Percentiles rank a stretch among this genome's conserved stretches.
These are phyloP conservation scores for Bryoerythrophyllum caledonicum DNA, from an alignment of 225 moss, liverwort and hornwort species.

Conservation along the genomic window DNA sequence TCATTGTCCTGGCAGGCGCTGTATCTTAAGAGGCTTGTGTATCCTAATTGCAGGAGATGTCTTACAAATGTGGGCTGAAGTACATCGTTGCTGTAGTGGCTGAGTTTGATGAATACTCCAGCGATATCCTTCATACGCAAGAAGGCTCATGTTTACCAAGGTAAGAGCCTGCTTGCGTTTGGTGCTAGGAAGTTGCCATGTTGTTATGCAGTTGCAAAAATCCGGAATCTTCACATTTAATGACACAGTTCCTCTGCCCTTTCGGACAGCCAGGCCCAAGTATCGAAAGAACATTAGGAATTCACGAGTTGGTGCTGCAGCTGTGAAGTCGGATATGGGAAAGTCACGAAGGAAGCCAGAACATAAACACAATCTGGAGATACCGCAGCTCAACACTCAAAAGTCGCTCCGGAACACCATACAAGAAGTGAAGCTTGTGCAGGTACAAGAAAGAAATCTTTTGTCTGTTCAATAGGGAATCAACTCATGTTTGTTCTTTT, in stretches of 20 bases:
- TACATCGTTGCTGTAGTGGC: slow-evolving; percentile 81
- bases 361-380: slow-evolving; percentile 20
- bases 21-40: slow-evolving; percentile 19
- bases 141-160: slow-evolving; percentile 93
- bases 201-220: not conserved
- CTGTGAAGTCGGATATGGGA: slow-evolving; percentile 39
- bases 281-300: slow-evolving; percentile 58
- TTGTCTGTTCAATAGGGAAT: not conserved
- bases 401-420: slow-evolving; percentile 67
- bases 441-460: slow-evolving; percentile 47
- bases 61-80: slow-evolving; percentile 66
- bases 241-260: slow-evolving; percentile 21
- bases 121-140: slow-evolving; percentile 62
- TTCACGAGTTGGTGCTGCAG: slow-evolving; percentile 24
- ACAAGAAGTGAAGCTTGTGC: slow-evolving; percentile 85
- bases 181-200: slow-evolving; percentile 16
- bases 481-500: not conserved
- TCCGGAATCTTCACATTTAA: not conserved
- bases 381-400: slow-evolving; percentile 42
- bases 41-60: slow-evolving; percentile 69
- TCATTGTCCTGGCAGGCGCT: slow-evolving; percentile 11
- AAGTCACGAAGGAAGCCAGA: slow-evolving; percentile 21
- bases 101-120: slow-evolving; percentile 92
- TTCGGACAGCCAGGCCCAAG: slow-evolving; percentile 78
- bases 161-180: slow-evolving; percentile 36